These are phyloP conservation scores for Saturnispora sanitii DNA, from an alignment of 805 yeast species.

Conservation along the genomic window DNA sequence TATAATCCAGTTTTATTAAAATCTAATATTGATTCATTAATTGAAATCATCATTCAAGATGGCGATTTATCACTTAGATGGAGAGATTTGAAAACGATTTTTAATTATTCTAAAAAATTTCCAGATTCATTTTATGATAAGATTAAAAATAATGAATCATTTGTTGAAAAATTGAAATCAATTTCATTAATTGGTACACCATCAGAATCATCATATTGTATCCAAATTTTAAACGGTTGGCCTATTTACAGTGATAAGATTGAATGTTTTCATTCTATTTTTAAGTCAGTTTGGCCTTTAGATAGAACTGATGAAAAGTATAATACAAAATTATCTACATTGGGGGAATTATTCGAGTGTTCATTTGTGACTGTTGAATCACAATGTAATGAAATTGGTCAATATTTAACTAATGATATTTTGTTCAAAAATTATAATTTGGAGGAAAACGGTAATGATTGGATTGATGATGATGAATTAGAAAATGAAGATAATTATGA, in stretches of 20 bases:
- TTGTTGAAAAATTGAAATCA: slow-evolving; percentile 35
- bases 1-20: slow-evolving; percentile 56
- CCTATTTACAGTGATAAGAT: slow-evolving; percentile 28
- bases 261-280: slow-evolving; percentile 30
- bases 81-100: slow-evolving; percentile 47
- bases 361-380: slow-evolving; percentile 39
- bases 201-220: slow-evolving; percentile 53
- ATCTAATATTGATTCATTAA: slow-evolving; percentile 45
- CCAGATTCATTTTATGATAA: slow-evolving; percentile 31
- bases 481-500: slow-evolving; percentile 8
- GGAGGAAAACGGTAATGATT: slow-evolving; percentile 23
- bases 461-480: slow-evolving; percentile 23
- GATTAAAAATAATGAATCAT: slow-evolving; percentile 32
- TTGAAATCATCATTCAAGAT: slow-evolving; percentile 16
- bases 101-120: slow-evolving; percentile 44
- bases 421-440: slow-evolving; percentile 41
- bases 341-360: slow-evolving; percentile 48
- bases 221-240: slow-evolving; percentile 45
- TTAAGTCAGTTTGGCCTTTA: slow-evolving; percentile 41
- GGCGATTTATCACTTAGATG: slow-evolving; percentile 14
- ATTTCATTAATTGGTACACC: slow-evolving; percentile 47
- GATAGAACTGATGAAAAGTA: slow-evolving; percentile 30
- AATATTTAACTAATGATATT: slow-evolving; percentile 50
- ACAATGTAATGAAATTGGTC: slow-evolving; percentile 48
- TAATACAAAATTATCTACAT: slow-evolving; percentile 46